Evolutionary conservation across 768 basidiomycete genomes (phyloP).

Genomic region (Xerocomus spinulosus): DNA sequence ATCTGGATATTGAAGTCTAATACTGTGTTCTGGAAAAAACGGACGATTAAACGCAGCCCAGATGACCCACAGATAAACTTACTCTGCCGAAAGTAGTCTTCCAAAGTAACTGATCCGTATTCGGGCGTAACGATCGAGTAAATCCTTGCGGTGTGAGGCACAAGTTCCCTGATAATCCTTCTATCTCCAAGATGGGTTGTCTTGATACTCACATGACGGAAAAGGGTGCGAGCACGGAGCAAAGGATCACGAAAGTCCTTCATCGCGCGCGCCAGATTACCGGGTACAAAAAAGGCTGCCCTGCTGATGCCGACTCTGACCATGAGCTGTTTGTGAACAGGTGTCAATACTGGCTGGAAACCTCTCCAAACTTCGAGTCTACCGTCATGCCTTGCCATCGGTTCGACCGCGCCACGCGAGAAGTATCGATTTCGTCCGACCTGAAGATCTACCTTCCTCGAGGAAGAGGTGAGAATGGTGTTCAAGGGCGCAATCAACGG

Average conservation of each 20-base stretch:
- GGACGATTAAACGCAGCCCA: not conserved
- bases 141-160: not conserved
- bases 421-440: not conserved
- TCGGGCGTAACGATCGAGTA: not conserved
- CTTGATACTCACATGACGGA: not conserved
- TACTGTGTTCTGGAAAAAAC: conserved; percentile 32
- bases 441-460: not conserved
- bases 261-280: not conserved
- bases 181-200: not conserved
- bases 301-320: not conserved
- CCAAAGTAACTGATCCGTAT: not conserved
- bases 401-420: not conserved
- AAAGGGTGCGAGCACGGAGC: not conserved
- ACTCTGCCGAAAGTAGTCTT: not conserved
- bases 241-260: not conserved
- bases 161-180: not conserved
- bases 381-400: not conserved
- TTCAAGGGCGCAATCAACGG: not conserved
- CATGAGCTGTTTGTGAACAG: not conserved
- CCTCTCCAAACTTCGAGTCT: not conserved
- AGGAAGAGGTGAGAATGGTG: not conserved
- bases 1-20: conserved; percentile 30
- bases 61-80: not conserved
- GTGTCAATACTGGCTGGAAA: not conserved
- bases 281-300: not conserved